phyloP scores from a whole-genome alignment of 352 stramenopile genomes.

The Sclerospora graminicola region DNA sequence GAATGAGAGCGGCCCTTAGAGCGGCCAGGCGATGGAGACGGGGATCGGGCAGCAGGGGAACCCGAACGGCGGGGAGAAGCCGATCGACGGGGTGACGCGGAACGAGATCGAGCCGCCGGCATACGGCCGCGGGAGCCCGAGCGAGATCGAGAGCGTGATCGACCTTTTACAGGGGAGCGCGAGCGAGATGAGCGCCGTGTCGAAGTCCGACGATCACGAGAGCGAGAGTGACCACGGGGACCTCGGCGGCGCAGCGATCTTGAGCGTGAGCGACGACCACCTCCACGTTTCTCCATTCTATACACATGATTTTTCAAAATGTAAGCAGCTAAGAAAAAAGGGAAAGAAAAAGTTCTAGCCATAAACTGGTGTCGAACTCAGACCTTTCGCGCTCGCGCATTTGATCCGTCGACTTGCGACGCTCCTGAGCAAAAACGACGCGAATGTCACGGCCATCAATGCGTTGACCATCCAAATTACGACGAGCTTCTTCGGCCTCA shows the following conservation, averaged over 20 bases:
- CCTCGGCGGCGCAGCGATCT: conserved; percentile 22
- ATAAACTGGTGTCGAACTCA: neutral
- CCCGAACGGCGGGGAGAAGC: conserved; percentile 20
- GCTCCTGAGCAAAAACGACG: conserved; percentile 95
- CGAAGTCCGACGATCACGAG: conserved; percentile 28
- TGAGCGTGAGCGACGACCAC: conserved; percentile 22
- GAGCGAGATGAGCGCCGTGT: conserved; percentile 38
- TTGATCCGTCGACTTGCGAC: conserved; percentile 91
- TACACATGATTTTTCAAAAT: conserved; percentile 1
- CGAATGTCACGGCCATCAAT: conserved; percentile 90
- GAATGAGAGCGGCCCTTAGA: conserved; percentile 44
- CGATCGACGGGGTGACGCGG: conserved; percentile 20
- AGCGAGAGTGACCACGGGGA: conserved; percentile 30
- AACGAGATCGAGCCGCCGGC: conserved; percentile 14
- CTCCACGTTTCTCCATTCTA: conserved; percentile 26
- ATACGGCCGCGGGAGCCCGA: conserved; percentile 35
- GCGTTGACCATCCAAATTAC: conserved; percentile 85
- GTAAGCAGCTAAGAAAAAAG: neutral
- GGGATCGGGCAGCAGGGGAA: conserved; percentile 35
- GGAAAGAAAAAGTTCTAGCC: neutral
- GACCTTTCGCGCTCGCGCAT: conserved; percentile 87
- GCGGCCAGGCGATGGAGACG: conserved; percentile 27
- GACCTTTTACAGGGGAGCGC: conserved; percentile 37
- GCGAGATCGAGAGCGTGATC: conserved; percentile 29
- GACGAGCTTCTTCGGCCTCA: conserved; percentile 84